These are phyloP conservation scores for Sabuloglossum arenarium DNA, from an alignment of 495 filamentous ascomycete genomes.

Conservation along the genomic window DNA sequence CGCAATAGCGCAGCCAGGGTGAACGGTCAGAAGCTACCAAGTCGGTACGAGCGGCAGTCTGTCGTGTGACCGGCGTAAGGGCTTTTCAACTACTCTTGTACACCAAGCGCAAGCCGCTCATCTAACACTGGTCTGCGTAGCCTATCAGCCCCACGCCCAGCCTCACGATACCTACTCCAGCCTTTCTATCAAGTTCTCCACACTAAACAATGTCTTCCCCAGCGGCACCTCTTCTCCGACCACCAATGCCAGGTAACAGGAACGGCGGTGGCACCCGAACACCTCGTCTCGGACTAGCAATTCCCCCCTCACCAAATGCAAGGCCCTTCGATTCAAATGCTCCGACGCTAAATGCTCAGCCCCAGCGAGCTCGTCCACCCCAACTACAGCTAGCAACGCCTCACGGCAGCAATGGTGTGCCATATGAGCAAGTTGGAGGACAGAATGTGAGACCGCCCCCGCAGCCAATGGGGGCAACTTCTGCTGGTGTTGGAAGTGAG, in stretches of 20 bases:
- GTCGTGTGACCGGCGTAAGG: background rate
- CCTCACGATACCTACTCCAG: background rate
- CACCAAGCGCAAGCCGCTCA: background rate
- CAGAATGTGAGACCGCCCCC: slow-evolving; percentile 29
- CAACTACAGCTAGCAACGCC: slow-evolving; percentile 66
- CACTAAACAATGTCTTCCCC: slow-evolving; percentile 50
- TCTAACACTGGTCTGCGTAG: background rate
- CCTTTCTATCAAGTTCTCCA: background rate
- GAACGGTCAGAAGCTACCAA: background rate
- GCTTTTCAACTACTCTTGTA: background rate
- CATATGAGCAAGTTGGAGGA: slow-evolving; percentile 29
- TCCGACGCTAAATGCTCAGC: slow-evolving; percentile 4
- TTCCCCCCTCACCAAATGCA: slow-evolving; percentile 61
- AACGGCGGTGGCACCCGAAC: slow-evolving; percentile 38
- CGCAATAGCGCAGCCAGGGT: background rate
- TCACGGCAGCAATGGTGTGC: slow-evolving; percentile 49
- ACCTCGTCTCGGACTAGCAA: slow-evolving; percentile 69
- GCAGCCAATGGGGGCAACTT: slow-evolving; percentile 21
- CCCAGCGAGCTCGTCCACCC: slow-evolving; percentile 39
- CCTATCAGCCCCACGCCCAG: background rate
- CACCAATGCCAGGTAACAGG: slow-evolving; percentile 54
- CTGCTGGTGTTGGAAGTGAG: slow-evolving; percentile 40
- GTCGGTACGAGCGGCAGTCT: background rate
- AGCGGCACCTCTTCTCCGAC: slow-evolving; percentile 59
- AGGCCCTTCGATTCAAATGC: slow-evolving; percentile 32